Evolutionary conservation across 2,329 filamentous ascomycete genomes (phyloP).

Genomic region (Raffaelea arxii): DNA sequence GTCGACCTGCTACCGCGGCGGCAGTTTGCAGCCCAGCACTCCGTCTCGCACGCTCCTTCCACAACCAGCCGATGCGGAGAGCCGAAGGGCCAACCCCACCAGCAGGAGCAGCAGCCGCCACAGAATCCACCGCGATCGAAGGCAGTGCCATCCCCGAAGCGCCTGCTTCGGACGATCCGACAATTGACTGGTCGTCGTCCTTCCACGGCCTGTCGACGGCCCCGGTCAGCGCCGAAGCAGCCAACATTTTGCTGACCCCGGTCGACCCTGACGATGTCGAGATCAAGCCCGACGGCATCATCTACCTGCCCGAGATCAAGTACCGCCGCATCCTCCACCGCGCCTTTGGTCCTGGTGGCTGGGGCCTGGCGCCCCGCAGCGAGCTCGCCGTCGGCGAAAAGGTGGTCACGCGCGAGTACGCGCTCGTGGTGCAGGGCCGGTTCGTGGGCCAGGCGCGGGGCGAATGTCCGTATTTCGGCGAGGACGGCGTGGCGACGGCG

Average conservation of each 20-base stretch:
- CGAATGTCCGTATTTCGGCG: slow-evolving; percentile 86
- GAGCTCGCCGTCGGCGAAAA: slow-evolving; percentile 78
- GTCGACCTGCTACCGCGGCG: too few species aligned
- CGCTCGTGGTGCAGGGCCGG: slow-evolving; percentile 79
- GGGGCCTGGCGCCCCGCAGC: slow-evolving; percentile 83
- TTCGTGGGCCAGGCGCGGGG: slow-evolving; percentile 87
- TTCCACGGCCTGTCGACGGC: slow-evolving; percentile 67
- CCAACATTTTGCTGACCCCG: slow-evolving; percentile 57
- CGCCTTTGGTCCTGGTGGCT: slow-evolving; percentile 90
- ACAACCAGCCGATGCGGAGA: not conserved
- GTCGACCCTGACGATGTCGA: slow-evolving; percentile 71
- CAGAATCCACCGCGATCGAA: not conserved
- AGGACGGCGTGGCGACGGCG: slow-evolving; percentile 84
- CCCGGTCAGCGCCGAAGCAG: slow-evolving; percentile 62
- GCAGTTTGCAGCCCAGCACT: too few species aligned
- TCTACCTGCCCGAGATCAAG: slow-evolving; percentile 97
- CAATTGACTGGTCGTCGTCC: slow-evolving; percentile 68
- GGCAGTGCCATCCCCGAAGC: slow-evolving; percentile 6
- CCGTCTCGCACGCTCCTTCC: not conserved
- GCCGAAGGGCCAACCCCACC: not conserved
- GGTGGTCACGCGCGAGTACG: slow-evolving; percentile 82
- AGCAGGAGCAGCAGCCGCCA: not conserved
- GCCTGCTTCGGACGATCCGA: slow-evolving; percentile 13
- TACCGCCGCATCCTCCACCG: slow-evolving; percentile 83
- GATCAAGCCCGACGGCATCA: slow-evolving; percentile 93